Base-by-base conservation (phyloP, 164 flowering plant genomes). In the Vitis cinerea region DNA sequence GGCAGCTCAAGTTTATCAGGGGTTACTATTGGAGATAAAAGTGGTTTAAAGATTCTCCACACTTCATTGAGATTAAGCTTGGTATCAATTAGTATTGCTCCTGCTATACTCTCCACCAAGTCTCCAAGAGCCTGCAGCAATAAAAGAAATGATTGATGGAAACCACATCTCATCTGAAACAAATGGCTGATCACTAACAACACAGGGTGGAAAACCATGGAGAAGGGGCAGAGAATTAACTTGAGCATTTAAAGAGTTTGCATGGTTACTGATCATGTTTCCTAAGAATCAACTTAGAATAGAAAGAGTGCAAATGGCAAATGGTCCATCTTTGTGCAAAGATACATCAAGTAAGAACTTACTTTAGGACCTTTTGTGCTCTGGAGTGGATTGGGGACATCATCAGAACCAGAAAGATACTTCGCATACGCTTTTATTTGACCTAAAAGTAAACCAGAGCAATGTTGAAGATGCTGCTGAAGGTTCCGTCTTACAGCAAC, bases 81-180 rank as follows among this genome's bases (percentile, higher is more conserved):
- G 8, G 88, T 74, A 61, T 95, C 98, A 59, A 95, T 82, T 37
- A 95, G 78, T 19, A 91, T 70, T 60, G 97, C 98, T 63, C 94
- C 99, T 1, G 90, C 91, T 80, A 95, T 90, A 79, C 99, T 93
- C 77, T 95, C 99, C 70, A 93, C 82, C 74, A 95, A 15, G 73
- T 95, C 99, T 56, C 97, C 98, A 71, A 95, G 99, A 68, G 84
- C 95, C 98, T 94, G 80, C 37, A 53, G 54, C 53, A 61, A 53
- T 60, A 64, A 70, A 72, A 47, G 27, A 65, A 49, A 37, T 14
- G 44, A 16, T 47, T 10, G n/a, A 10, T 6, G 31, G 27, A 19
- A 16, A 53, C 44, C 44, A 37, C 7, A 6, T 37, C 44, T 37
- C n/a, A 8, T 23, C 19, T 51, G 13, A 17, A 50, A 29, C n/a